Evolutionary conservation across 169 alveolate genomes (phyloP).

Genomic region (Cryptosporidium tyzzeri): DNA sequence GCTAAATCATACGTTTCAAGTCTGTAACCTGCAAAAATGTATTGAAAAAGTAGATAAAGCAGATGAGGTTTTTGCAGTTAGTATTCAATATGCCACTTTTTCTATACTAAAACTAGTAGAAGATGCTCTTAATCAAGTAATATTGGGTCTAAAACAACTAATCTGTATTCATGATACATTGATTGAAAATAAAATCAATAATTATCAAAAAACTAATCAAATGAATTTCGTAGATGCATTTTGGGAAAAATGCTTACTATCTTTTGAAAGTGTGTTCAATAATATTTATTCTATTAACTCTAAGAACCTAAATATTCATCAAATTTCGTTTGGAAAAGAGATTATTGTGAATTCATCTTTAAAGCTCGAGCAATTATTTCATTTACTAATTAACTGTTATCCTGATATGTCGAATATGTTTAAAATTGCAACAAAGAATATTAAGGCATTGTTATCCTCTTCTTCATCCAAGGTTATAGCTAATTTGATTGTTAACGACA

Average conservation of each 20-base stretch:
- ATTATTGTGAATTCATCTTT: slow-evolving; percentile 5
- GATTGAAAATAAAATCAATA: slow-evolving; percentile 6
- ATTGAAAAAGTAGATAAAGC: neutral
- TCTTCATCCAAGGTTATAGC: slow-evolving; percentile 3
- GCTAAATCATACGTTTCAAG: slow-evolving; percentile 17
- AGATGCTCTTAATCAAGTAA: slow-evolving; percentile 26
- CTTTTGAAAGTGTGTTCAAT: slow-evolving; percentile 37
- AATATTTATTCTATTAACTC: slow-evolving; percentile 34
- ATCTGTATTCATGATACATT: slow-evolving; percentile 32
- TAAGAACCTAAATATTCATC: slow-evolving; percentile 22
- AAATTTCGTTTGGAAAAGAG: slow-evolving; percentile 11
- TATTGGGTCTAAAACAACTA: slow-evolving; percentile 26
- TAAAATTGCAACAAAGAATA: slow-evolving; percentile 10
- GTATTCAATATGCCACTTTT: neutral
- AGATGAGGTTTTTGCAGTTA: neutral
- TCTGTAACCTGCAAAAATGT: slow-evolving; percentile 49
- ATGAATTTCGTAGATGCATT: slow-evolving; percentile 25
- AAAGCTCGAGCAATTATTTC: slow-evolving; percentile 54
- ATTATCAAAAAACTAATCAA: neutral
- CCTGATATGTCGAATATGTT: slow-evolving; percentile 57
- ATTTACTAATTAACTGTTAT: slow-evolving; percentile 32
- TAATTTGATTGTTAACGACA: neutral
- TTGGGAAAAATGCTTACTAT: slow-evolving; percentile 34
- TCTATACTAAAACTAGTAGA: slow-evolving; percentile 19
- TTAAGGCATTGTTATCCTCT: slow-evolving; percentile 3